Evolutionary conservation across 164 flowering plant species (phyloP), one percentile per base, ranked within the genome.

Genomic region (Vitis rotundifolia): DNA sequence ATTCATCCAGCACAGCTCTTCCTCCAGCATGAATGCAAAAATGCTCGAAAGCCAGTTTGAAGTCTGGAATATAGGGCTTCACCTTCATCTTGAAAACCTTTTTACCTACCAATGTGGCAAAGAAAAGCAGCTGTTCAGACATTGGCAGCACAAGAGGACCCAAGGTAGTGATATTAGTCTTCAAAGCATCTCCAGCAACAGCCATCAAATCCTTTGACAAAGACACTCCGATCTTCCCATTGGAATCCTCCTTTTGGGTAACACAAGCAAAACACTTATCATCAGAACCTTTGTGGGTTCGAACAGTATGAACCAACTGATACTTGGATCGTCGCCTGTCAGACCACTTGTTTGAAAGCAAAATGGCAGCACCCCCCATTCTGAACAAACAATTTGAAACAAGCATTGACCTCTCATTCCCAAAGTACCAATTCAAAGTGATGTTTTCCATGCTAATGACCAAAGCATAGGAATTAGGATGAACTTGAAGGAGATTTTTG

Each of bases 11-110:
- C 57, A 91, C 97, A 12, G 97, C 94, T 81, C 93, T 88, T 57
- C 97, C 97, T n/a, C 97, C 97, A 11, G 97, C 93, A 71, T 91
- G 97, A 63, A 91, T 91, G 85, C 94, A 91, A 78, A 91, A 91
- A 72, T 91, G 97, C 72, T 91, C 94, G 9, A 91, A 91, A 12
- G 97, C 97, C 73, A 91, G 57, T 73, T 89, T 91, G 78, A 91
- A 91, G 65, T 91, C 94, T 1, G 97, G 97, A 59, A 89, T 91
- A 58, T 91, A 91, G 3, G 94, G 94, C 84, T 89, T 92, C 31
- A 92, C 59, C 80, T 92, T 92, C 95, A 82, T 83, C 85, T 90
- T 90, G 50, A 90, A 79, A 18, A 92, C 76, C 65, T 86, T 89
- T 75, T 73, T 87, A 55, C 76, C 89, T 5, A 89, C 82, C 78